Base-by-base conservation (phyloP, 768 basidiomycete genomes). In the Candolleomyces aberdarensis region DNA sequence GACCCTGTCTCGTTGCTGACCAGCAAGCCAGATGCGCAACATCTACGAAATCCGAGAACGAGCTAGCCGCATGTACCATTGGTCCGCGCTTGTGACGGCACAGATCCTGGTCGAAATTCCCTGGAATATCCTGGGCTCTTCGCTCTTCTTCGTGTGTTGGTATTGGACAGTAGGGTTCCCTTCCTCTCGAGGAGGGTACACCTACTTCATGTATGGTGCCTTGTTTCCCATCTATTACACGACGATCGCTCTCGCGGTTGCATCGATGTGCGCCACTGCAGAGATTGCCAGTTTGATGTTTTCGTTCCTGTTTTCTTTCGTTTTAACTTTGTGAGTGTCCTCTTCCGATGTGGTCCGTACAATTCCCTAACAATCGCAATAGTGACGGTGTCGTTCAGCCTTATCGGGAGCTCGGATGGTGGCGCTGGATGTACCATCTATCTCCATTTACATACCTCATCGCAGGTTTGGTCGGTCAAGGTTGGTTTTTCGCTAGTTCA, bases 341-440 rank as follows among this genome's bases (percentile, higher is more conserved):
- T 39, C 17, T 52, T 8, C 64, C 63, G 62, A 69, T 39, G 7
- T 15, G 36, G 36, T 36, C 36, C 5, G 11, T 47, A 29, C 20
- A n/a, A 56, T 26, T 55, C 39, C 43, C 17, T 43, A 31, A 31
- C 51, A 20, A 52, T 43, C 43, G 41, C 53, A 10, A 6, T 63
- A 85, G 83, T 66, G 80, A 88, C 63, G 88, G 87, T 62, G 85
- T 89, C 41, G 67, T 91, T 3, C 89, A 91, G 65, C 88, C 88
- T 7, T 86, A 75, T 67, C 64, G 76, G 8, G 75, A 78, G 17
- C 81, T 90, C 2, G 83, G 83, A 11, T 87, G 86, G 83, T 91
- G 88, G 88, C 68, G 72, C 56, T 90, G 88, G 87, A 87, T 89
- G 87, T 89, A 85, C 60, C 74, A 71, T 51, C 56, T 83, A 5